Evolutionary conservation across 2,329 filamentous ascomycete species (phyloP).

Genomic region (Didymella pinodella): DNA sequence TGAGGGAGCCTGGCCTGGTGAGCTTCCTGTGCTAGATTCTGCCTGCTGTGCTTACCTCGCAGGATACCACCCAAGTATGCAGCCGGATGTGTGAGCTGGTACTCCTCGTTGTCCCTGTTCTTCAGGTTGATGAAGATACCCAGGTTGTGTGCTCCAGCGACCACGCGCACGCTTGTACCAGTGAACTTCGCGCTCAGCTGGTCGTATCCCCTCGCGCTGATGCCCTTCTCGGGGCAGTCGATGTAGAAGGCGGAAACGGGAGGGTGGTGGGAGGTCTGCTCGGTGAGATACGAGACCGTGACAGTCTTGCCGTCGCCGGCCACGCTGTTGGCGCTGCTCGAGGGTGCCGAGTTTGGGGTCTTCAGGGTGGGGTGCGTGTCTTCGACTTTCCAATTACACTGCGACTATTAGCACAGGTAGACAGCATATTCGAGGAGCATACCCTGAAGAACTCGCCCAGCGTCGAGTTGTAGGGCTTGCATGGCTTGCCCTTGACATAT

Average conservation of each 20-base stretch:
- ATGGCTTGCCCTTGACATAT: constrained; percentile 97
- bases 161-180: constrained; percentile 90
- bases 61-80: constrained; percentile 89
- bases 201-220: constrained; percentile 89
- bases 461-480: constrained; percentile 98
- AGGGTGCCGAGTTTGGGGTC: constrained; percentile 53
- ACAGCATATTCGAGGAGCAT: constrained; percentile 42
- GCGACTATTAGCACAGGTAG: constrained; percentile 26
- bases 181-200: constrained; percentile 98
- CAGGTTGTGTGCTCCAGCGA: constrained; percentile 89
- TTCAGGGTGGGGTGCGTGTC: constrained; percentile 72
- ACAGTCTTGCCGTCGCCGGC: constrained; percentile 61
- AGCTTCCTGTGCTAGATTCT: constrained; percentile 10
- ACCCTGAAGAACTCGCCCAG: constrained; percentile 97
- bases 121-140: constrained; percentile 93
- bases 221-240: constrained; percentile 87
- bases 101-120: constrained; percentile 83
- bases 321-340: constrained; percentile 48
- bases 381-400: constrained; percentile 96
- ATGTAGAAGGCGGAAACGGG: constrained; percentile 96
- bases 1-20: constrained; percentile 68
- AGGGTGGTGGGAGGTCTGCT: constrained; percentile 97
- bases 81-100: constrained; percentile 93
- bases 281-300: constrained; percentile 90
- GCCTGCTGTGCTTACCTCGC: constrained; percentile 59